A percentile compares a stretch with the other conserved stretches of the same genome.
These are phyloP conservation scores for Arctium lappa DNA, from an alignment of 129 eudicot species.

Conservation along the genomic window DNA sequence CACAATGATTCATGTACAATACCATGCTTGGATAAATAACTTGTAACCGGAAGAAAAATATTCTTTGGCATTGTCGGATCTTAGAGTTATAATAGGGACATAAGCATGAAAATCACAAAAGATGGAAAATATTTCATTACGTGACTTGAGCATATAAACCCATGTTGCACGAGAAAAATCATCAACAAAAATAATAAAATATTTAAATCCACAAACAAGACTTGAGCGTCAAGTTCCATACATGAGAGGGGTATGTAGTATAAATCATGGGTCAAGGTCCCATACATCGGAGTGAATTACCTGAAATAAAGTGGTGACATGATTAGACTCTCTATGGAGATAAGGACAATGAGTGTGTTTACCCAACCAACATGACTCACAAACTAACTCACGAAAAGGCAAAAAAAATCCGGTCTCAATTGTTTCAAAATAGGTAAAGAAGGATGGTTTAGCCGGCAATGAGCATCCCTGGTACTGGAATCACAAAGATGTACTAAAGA, in stretches of 20 bases:
- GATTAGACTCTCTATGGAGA: not conserved
- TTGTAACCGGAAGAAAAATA: not conserved
- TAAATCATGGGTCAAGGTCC: no score
- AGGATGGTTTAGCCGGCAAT: not conserved
- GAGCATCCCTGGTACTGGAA: not conserved
- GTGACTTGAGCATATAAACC: not conserved
- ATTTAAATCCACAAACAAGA: no score
- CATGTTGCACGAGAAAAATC: not conserved
- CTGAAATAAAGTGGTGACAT: not conserved
- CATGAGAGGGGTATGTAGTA: no score
- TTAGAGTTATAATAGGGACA: not conserved
- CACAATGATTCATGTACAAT: not conserved
- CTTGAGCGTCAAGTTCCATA: no score
- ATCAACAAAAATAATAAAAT: no score
- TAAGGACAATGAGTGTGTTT: not conserved
- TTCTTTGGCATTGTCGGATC: not conserved
- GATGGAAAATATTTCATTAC: not conserved
- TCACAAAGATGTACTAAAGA: not conserved
- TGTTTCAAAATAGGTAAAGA: not conserved
- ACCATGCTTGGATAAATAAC: not conserved
- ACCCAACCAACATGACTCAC: not conserved
- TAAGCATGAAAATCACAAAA: not conserved
- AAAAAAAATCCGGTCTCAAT: not conserved
- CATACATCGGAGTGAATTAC: no score
- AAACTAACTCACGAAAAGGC: not conserved